These are phyloP conservation scores for Monosporozyma solicola DNA, from an alignment of 805 yeast species.

Conservation along the genomic window DNA sequence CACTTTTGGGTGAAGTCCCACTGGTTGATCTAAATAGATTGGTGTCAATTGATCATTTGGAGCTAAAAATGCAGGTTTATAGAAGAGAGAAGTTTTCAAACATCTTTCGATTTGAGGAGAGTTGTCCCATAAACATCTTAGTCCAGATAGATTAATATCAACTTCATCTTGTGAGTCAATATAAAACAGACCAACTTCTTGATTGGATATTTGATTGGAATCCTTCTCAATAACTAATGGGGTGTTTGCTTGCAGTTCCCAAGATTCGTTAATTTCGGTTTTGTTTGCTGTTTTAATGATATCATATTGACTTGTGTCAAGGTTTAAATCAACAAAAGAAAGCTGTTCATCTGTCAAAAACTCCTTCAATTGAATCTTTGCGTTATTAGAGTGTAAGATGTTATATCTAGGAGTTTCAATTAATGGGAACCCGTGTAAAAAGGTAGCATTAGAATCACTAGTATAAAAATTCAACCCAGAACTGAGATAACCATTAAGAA, in stretches of 20 bases:
- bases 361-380: neutral
- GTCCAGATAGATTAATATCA: conserved; percentile 21
- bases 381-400: conserved; percentile 1
- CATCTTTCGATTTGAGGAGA: conserved; percentile 16
- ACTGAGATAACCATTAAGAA: conserved; percentile 8
- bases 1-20: conserved; percentile 34
- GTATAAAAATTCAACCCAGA: conserved; percentile 17
- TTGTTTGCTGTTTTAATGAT: conserved; percentile 5
- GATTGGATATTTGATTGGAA: conserved; percentile 4
- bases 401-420: conserved; percentile 6
- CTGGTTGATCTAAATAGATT: conserved; percentile 22
- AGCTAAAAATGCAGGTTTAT: conserved; percentile 6
- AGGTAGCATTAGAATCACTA: neutral
- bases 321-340: conserved; percentile 4
- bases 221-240: conserved; percentile 5
- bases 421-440: neutral
- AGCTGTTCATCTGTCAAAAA: neutral
- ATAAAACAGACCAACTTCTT: conserved; percentile 25
- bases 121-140: conserved; percentile 23
- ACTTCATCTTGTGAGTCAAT: conserved; percentile 15
- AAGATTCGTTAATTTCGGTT: conserved; percentile 17
- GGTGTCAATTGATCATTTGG: neutral
- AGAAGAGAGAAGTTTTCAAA: conserved; percentile 23
- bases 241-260: conserved; percentile 5
- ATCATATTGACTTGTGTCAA: conserved; percentile 10